Conservation (phyloP, 352 stramenopile species). For the Blastocystis sp. region DNA sequence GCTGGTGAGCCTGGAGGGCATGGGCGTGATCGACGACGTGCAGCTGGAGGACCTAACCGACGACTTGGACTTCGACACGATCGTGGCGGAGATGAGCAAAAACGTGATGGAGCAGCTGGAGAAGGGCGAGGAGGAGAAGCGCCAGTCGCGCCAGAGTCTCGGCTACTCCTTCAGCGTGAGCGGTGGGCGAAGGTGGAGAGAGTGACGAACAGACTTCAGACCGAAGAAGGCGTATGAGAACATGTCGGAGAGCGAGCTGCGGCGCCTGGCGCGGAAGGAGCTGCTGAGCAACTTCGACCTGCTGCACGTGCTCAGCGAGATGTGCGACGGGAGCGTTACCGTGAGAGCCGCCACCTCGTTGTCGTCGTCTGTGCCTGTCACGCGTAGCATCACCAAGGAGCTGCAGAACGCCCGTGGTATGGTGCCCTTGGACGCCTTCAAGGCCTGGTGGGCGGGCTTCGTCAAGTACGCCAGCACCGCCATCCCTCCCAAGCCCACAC, state of each 20-base stretch:
- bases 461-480: not conserved
- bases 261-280: not conserved
- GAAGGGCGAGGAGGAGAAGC: not conserved
- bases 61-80: slow-evolving; percentile 51
- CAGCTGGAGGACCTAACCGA: not conserved
- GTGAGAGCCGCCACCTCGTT: slow-evolving; percentile 4
- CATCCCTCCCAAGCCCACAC: not conserved
- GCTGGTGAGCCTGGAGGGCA: not conserved
- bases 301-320: not conserved
- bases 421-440: slow-evolving; percentile 8
- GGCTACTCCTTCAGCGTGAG: slow-evolving; percentile 23
- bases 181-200: not conserved
- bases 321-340: slow-evolving; percentile 41
- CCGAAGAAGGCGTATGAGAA: not conserved
- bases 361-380: not conserved
- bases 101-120: not conserved
- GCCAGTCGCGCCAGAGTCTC: not conserved
- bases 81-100: slow-evolving; percentile 54
- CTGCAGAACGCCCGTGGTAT: slow-evolving; percentile 6
- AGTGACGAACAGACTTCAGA: slow-evolving; percentile 28
- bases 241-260: not conserved
- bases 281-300: slow-evolving; percentile 28
- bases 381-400: slow-evolving; percentile 25
- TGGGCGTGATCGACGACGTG: slow-evolving; percentile 9
- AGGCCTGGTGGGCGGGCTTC: slow-evolving; percentile 25